phyloP scores from a whole-genome alignment of 495 filamentous ascomycete genomes.

The Tuber umbilicatum region DNA sequence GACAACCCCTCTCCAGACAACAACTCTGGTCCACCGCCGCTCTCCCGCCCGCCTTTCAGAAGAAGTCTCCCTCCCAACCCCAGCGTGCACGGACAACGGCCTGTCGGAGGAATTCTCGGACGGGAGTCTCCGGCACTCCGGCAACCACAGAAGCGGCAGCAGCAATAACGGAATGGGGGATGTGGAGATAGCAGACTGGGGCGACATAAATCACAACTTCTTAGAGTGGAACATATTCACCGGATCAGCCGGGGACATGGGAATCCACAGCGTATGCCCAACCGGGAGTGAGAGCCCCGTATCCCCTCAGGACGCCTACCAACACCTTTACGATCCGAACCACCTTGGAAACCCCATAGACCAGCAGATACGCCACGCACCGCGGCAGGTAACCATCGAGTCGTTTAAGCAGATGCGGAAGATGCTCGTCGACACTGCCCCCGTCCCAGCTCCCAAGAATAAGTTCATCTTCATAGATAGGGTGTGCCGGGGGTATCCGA shows the following conservation, averaged over 20 bases:
- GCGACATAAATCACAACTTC: constrained; percentile 29
- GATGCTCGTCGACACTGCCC: constrained; percentile 13
- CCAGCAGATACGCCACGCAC: constrained; percentile 9
- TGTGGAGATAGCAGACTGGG: constrained; percentile 22
- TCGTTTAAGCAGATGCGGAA: constrained; percentile 26
- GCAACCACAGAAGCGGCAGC: not conserved
- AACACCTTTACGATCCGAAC: not conserved
- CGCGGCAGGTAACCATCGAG: constrained; percentile 29
- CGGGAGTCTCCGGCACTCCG: constrained; percentile 2
- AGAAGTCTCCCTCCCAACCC: constrained; percentile 25
- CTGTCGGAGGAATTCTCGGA: constrained; percentile 18
- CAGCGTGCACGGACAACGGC: constrained; percentile 22
- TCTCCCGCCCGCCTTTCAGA: not conserved
- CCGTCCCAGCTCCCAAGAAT: constrained; percentile 9
- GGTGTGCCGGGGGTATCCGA: constrained; percentile 24
- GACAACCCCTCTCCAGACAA: not conserved
- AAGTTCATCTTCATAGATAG: constrained; percentile 27
- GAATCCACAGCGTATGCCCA: constrained; percentile 1
- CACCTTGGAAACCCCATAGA: not conserved
- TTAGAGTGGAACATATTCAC: constrained; percentile 22
- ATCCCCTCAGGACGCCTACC: not conserved
- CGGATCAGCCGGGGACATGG: constrained; percentile 4
- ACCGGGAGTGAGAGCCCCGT: constrained; percentile 1
- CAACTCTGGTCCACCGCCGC: not conserved
- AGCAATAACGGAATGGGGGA: constrained; percentile 18